A percentile compares a stretch with the other conserved stretches of the same genome.
Conservation (phyloP, 805 yeast genomes). For the Teunomyces cretensis region DNA sequence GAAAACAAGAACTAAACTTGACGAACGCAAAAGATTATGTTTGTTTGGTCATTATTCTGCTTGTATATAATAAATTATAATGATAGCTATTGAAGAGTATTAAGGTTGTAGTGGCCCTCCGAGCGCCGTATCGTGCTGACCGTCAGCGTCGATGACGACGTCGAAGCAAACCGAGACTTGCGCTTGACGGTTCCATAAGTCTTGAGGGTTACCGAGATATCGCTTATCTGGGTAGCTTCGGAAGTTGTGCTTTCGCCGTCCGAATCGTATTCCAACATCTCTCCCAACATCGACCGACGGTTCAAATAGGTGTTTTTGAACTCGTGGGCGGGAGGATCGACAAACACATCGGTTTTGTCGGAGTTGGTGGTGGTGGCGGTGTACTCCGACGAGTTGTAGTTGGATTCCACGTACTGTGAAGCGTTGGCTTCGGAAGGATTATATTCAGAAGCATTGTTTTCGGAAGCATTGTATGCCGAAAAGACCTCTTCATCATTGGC, state of each 20-base stretch:
- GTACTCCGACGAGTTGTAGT: neutral
- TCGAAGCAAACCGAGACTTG: neutral
- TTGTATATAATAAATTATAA: conserved; percentile 10
- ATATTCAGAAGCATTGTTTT: neutral
- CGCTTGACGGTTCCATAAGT: neutral
- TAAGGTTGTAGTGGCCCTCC: conserved; percentile 8
- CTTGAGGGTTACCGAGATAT: neutral
- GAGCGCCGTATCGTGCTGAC: conserved; percentile 8
- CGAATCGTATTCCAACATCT: conserved; percentile 45
- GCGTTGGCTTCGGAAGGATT: too few relatives aligned
- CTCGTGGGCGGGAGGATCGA: conserved; percentile 20
- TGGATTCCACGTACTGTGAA: too few relatives aligned
- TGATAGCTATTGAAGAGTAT: conserved; percentile 3
- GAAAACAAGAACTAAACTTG: conserved; percentile 26
- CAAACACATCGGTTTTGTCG: conserved; percentile 2
- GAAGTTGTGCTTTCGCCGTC: conserved; percentile 13
- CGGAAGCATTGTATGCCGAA: neutral
- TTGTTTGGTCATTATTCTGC: conserved; percentile 3
- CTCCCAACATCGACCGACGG: conserved; percentile 43
- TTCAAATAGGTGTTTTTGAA: conserved; percentile 27
- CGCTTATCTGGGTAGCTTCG: neutral
- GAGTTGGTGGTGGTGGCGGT: neutral
- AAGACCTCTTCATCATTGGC: neutral
- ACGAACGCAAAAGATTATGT: neutral
- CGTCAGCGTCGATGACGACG: conserved; percentile 4